Evolutionary conservation across 1,139 yeast genomes (phyloP).

Genomic region (Candida albicans): DNA sequence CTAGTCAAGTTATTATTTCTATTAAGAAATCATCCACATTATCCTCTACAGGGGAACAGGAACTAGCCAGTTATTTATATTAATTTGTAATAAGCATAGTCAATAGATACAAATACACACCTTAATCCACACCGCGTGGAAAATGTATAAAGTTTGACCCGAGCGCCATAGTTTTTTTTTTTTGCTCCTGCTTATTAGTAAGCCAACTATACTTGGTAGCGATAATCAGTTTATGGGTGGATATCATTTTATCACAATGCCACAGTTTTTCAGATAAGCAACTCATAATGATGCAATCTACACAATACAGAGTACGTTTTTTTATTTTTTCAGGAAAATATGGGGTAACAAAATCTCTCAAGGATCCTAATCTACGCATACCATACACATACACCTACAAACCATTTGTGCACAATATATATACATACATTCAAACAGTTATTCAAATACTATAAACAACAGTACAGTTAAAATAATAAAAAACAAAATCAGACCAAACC

Average conservation of each 20-base stretch:
- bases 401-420: too few relatives aligned
- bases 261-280: not conserved
- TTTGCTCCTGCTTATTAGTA: not conserved
- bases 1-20: not conserved
- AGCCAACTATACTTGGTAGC: too few relatives aligned
- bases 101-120: not conserved
- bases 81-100: not conserved
- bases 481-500: not conserved
- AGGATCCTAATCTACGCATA: too few relatives aligned
- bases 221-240: too few relatives aligned
- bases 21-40: not conserved
- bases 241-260: not conserved
- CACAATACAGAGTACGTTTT: too few relatives aligned
- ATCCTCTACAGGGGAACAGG: not conserved
- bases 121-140: not conserved
- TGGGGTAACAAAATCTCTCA: too few relatives aligned
- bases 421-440: too few relatives aligned
- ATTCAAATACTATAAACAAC: too few relatives aligned
- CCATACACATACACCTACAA: too few relatives aligned
- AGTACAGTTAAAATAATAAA: too few relatives aligned
- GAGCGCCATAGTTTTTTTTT: conserved; percentile 6
- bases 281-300: conserved; percentile 2
- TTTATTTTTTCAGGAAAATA: too few relatives aligned
- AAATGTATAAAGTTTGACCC: not conserved
- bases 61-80: not conserved